A percentile compares a stretch with the other conserved stretches of the same genome.
These are phyloP conservation scores for Ascochyta fabae DNA, from an alignment of 2,329 filamentous ascomycete genomes.

Conservation along the genomic window DNA sequence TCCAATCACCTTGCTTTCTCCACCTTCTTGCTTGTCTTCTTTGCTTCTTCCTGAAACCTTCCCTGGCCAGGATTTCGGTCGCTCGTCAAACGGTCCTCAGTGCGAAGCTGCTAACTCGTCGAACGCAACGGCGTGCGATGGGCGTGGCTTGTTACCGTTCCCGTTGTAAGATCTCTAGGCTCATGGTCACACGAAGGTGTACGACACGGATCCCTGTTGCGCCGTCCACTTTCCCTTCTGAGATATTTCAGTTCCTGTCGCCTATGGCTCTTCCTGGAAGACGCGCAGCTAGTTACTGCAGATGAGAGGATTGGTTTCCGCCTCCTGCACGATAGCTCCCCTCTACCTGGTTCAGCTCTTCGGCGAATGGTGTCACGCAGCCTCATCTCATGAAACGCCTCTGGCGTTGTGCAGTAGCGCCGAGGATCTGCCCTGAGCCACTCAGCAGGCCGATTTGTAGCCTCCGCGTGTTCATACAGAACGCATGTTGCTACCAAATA, in stretches of 20 bases:
- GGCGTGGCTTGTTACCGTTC: slow-evolving; percentile 8
- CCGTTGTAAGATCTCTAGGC: slow-evolving; percentile 11
- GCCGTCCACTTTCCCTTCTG: slow-evolving; percentile 12
- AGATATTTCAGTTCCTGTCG: slow-evolving; percentile 14
- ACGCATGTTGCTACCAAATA: slow-evolving; percentile 23
- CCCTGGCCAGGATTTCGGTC: slow-evolving; percentile 23
- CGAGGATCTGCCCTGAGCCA: slow-evolving; percentile 21
- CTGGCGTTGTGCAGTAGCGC: slow-evolving; percentile 28
- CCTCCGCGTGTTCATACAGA: slow-evolving; percentile 29
- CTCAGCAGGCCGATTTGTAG: slow-evolving; percentile 14
- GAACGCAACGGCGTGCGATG: slow-evolving; percentile 7
- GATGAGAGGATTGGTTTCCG: slow-evolving; percentile 26
- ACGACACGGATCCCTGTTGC: slow-evolving; percentile 16
- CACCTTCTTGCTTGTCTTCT: slow-evolving; percentile 27
- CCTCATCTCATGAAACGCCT: slow-evolving; percentile 38
- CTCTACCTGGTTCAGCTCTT: slow-evolving; percentile 38
- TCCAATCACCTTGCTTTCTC: slow-evolving; percentile 33
- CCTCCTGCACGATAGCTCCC: slow-evolving; percentile 28
- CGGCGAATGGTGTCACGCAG: slow-evolving; percentile 33
- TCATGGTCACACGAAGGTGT: slow-evolving; percentile 11
- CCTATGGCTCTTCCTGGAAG: slow-evolving; percentile 26
- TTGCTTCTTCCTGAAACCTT: slow-evolving; percentile 24
- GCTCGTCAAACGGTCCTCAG: slow-evolving; percentile 15
- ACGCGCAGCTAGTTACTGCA: slow-evolving; percentile 34
- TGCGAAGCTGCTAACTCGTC: slow-evolving; percentile 11